These are phyloP conservation scores for Francoa sonchifolia DNA, from an alignment of 441 rosid genomes.

Conservation along the genomic window DNA sequence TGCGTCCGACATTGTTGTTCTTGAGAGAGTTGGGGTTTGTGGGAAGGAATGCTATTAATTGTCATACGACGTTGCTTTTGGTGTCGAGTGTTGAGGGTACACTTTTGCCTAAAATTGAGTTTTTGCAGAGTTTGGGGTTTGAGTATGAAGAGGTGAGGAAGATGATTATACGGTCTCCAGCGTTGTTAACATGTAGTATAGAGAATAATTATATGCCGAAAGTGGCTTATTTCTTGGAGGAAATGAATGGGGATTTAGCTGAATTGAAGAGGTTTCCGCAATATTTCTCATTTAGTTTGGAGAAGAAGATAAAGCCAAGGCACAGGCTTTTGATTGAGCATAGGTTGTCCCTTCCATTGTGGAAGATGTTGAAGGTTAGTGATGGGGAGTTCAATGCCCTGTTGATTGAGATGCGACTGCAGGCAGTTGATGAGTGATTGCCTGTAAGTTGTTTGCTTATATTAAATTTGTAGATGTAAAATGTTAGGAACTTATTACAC, in stretches of 20 bases:
- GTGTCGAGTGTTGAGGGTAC: slow-evolving; percentile 54
- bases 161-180: slow-evolving; percentile 72
- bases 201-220: slow-evolving; percentile 58
- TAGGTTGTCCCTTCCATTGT: slow-evolving; percentile 47
- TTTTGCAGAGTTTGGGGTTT: slow-evolving; percentile 45
- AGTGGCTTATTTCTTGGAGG: slow-evolving; percentile 37
- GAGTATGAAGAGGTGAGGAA: slow-evolving; percentile 31
- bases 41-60: slow-evolving; percentile 26
- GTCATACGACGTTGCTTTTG: slow-evolving; percentile 41
- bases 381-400: slow-evolving; percentile 57
- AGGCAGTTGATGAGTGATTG: neutral
- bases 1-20: slow-evolving; percentile 20
- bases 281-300: slow-evolving; percentile 81
- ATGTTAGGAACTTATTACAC: no score
- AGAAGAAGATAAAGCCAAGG: slow-evolving; percentile 72
- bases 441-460: neutral
- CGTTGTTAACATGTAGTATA: slow-evolving; percentile 51
- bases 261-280: slow-evolving; percentile 71
- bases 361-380: slow-evolving; percentile 64
- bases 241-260: slow-evolving; percentile 48
- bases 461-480: no score
- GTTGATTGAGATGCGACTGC: slow-evolving; percentile 27
- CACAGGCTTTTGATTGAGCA: slow-evolving; percentile 44
- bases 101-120: slow-evolving; percentile 45
- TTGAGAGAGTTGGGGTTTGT: slow-evolving; percentile 48